Base-by-base conservation (phyloP, 2,329 filamentous ascomycete genomes). In the Neofusicoccum sp. region DNA sequence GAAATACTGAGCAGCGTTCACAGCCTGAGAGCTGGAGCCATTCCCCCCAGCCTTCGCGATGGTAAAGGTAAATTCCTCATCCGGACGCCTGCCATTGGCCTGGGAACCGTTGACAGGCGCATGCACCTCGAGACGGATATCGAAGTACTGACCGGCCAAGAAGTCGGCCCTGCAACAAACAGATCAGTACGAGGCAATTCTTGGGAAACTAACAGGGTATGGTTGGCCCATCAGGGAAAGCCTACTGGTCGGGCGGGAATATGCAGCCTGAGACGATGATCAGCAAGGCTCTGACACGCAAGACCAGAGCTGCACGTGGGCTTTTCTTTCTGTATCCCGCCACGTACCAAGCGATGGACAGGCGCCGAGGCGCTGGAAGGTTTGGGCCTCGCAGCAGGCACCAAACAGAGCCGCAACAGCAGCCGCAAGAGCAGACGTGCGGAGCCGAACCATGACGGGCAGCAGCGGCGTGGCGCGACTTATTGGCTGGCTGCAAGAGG, bases 101-200 rank as follows among this genome's bases (percentile, higher is more conserved):
- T 95, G 90, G 41, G 89, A 90, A 67, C 92, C 91, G 76, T 95
- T 95, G 28, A 36, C n/a, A 2, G 91, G 91, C 8, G 90, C 90
- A 73, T 94, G 91, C 34, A 95, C 86, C 75, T 95, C 91, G 64
- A 94, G 84, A 64, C 91, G 88, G 66, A 96, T 88, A 73, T 95
- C 92, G 71, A 95, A 95, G 74, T 86, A 89, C 78, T 95, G 91
- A 11, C 91, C 91, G 4, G 91, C 88, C 1, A 96, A 84, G 78
- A 95, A 95, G 71, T 95, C 91, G 67, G 89, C 87, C 79, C 83
- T 84, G 65, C 16, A 54, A 22, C 31, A 4, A 4, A 36, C 44
- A 47, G 8, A 34, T 58, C n/a, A 64, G 56, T 3, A 14, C 36
- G 28, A 22, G 14, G 47, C 16, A n/a, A 3, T 3, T 33, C 33